A percentile compares a stretch with the other conserved stretches of the same genome.
These are phyloP conservation scores for Suhomyces ambrosiae DNA, from an alignment of 1,139 yeast species.

Conservation along the genomic window DNA sequence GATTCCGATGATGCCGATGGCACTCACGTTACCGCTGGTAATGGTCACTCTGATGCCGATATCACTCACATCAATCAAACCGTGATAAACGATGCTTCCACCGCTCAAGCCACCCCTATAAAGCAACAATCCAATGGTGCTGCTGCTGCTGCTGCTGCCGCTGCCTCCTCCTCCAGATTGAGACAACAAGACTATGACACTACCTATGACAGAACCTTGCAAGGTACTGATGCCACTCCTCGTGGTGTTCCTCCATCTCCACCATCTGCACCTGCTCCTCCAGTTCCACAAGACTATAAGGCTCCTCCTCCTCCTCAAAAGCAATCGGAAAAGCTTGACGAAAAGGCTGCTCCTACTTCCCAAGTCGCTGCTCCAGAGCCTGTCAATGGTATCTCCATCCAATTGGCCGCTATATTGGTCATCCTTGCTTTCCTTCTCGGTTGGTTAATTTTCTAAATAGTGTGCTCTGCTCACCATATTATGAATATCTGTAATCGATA, in stretches of 20 bases:
- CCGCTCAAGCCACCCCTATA: conserved; percentile 20
- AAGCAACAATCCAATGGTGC: conserved; percentile 13
- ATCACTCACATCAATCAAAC: conserved; percentile 18
- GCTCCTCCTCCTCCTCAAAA: conserved; percentile 13
- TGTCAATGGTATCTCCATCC: conserved; percentile 54
- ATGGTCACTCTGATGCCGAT: conserved; percentile 14
- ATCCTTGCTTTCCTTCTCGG: conserved; percentile 61
- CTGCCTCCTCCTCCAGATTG: not conserved
- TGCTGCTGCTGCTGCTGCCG: conserved; percentile 1
- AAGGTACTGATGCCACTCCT: conserved; percentile 33
- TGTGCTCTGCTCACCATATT: not conserved
- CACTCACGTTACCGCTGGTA: conserved; percentile 17
- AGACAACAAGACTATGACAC: conserved; percentile 7
- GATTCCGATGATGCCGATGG: conserved; percentile 22
- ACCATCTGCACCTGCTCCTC: conserved; percentile 13
- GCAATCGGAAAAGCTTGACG: conserved; percentile 2
- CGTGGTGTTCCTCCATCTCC: conserved; percentile 11
- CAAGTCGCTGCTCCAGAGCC: conserved; percentile 27
- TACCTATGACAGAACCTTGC: conserved; percentile 43
- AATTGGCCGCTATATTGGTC: conserved; percentile 52
- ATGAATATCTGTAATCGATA: not conserved
- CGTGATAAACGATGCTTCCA: conserved; percentile 16
- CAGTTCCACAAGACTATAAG: conserved; percentile 13
- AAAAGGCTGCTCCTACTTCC: conserved; percentile 12
- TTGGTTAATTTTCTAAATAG: conserved; percentile 53